These are phyloP conservation scores for Talaromyces sp. DNA, from an alignment of 2,329 filamentous ascomycete genomes.

Conservation along the genomic window DNA sequence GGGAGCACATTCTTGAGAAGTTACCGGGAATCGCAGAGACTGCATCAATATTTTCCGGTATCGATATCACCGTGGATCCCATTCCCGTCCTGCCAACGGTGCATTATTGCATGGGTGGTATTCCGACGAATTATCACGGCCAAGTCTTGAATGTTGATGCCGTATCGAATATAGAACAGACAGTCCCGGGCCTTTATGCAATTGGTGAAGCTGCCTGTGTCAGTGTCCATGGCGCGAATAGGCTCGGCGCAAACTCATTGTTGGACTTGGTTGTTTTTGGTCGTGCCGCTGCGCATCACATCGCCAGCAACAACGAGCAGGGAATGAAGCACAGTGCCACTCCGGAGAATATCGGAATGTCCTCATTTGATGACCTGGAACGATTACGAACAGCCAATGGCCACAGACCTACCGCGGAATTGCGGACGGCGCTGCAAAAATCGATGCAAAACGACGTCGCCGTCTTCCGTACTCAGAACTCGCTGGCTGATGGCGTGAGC, in stretches of 20 bases:
- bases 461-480: slow-evolving; percentile 93
- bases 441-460: slow-evolving; percentile 96
- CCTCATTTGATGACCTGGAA: slow-evolving; percentile 82
- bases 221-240: slow-evolving; percentile 96
- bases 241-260: slow-evolving; percentile 95
- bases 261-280: slow-evolving; percentile 97
- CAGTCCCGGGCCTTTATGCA: slow-evolving; percentile 91
- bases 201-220: slow-evolving; percentile 97
- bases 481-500: slow-evolving; percentile 85
- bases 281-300: slow-evolving; percentile 95
- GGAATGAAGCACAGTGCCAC: slow-evolving; percentile 74
- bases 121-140: slow-evolving; percentile 94
- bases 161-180: slow-evolving; percentile 69
- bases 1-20: slow-evolving; percentile 90
- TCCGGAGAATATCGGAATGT: slow-evolving; percentile 79
- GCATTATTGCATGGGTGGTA: slow-evolving; percentile 99
- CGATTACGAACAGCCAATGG: slow-evolving; percentile 78
- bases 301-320: slow-evolving; percentile 82
- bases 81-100: slow-evolving; percentile 95
- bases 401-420: slow-evolving; percentile 81
- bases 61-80: slow-evolving; percentile 94
- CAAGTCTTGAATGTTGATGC: slow-evolving; percentile 90
- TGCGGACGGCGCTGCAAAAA: slow-evolving; percentile 92
- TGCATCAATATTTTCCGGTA: slow-evolving; percentile 91
- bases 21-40: slow-evolving; percentile 98